Evolutionary conservation across 2,329 filamentous ascomycete genomes (phyloP), one percentile per base, ranked within the genome.

Genomic region (Periconia sp.): DNA sequence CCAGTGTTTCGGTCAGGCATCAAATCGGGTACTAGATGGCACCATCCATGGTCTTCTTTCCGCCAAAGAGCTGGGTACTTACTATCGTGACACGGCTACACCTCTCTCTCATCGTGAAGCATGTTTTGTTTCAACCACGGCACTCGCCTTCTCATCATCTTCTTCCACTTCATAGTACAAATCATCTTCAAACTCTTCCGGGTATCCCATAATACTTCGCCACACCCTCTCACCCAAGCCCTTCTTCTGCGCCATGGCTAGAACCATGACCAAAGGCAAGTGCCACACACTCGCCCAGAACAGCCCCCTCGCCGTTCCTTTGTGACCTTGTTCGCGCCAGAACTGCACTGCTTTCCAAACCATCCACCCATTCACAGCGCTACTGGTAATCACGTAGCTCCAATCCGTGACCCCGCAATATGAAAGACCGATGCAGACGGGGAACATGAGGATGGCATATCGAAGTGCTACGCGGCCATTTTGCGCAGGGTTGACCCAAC

Each of bases 281-380:
- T 96, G 92, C 94, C 92, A 97, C 8, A 99, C 90, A 68, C 90
- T 96, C 2, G 94, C 92, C 94, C 94, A 99, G 70, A 99, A 99
- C 38, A 99, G 71, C 0, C 87, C 86, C 42, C 90, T 81, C 2
- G 94, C 92, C 13, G 82, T 89, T 2, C 92, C 92, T 57, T 86
- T 85, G 49, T 86, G 81, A 10, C 92, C 92, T 59, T 90, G 83
- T 19, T 82, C 75, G 50, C 80, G 82, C 86, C 88, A 96, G 73
- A 97, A 96, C 25, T 79, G 77, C 58, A 89, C 82, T 0, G 92
- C 90, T 69, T 95, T 86, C 40, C 83, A 81, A 7, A 84, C 78
- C 56, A 99, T 82, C 94, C 94, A 99, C 22, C 79, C 76, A 66
- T 99, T 99, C 48, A 95, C 83, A 3, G 88, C 82, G 28, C 86